Evolutionary conservation across 1,139 yeast genomes (phyloP).

Genomic region (Kurtzmaniella quercitrusa): DNA sequence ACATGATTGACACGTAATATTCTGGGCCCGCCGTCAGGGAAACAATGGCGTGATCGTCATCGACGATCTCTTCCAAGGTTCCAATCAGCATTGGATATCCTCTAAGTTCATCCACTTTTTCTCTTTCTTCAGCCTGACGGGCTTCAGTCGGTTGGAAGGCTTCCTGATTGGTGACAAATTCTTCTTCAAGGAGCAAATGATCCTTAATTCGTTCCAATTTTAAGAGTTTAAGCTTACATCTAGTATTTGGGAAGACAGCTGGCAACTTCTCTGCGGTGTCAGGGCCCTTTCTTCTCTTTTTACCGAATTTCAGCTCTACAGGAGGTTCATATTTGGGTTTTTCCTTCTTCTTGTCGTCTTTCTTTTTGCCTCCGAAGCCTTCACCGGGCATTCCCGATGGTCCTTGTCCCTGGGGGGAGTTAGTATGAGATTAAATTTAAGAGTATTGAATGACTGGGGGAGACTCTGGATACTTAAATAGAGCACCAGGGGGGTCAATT

Average conservation of each 20-base stretch:
- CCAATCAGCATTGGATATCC: constrained; percentile 98
- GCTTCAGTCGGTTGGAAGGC: constrained; percentile 95
- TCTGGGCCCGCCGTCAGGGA: constrained; percentile 96
- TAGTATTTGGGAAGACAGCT: constrained; percentile 82
- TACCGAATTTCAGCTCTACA: constrained; percentile 88
- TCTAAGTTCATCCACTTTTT: constrained; percentile 90
- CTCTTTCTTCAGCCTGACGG: constrained; percentile 92
- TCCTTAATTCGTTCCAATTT: constrained; percentile 96
- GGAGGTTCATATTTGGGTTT: constrained; percentile 98
- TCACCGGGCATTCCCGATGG: constrained; percentile 71
- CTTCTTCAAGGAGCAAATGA: constrained; percentile 91
- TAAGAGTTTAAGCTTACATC: constrained; percentile 85
- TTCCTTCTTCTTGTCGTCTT: constrained; percentile 74
- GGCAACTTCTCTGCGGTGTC: constrained; percentile 88
- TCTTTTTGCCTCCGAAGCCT: constrained; percentile 56
- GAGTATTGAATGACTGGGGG: no score
- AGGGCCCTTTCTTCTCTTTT: constrained; percentile 88
- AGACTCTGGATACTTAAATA: no score
- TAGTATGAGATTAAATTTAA: background rate
- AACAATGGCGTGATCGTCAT: constrained; percentile 98
- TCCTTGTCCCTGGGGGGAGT: constrained; percentile 62
- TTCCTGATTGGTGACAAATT: constrained; percentile 92
- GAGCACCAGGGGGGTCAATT: background rate
- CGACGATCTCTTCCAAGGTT: constrained; percentile 92
- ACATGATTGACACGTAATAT: constrained; percentile 89